Evolutionary conservation across 768 basidiomycete genomes (phyloP), one percentile per base, ranked within the genome.

Genomic region (Mycena vulgaris): DNA sequence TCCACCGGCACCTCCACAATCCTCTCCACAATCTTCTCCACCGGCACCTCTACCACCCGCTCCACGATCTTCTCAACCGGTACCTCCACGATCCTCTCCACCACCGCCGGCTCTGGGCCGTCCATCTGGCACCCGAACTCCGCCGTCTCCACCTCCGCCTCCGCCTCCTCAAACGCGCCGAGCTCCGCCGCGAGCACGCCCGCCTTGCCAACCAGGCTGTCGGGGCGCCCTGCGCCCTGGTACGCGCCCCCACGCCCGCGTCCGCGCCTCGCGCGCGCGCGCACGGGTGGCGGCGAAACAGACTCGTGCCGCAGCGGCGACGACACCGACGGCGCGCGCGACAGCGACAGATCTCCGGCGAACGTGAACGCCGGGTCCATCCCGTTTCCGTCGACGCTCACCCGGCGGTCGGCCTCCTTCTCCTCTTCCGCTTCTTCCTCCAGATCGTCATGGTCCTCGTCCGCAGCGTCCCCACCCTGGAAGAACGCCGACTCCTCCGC

Each of bases 321-420:
- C 9, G 86, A 86, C 16, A 82, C 84, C 11, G 87, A 88, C 0
- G 86, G 83, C 2, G 85, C 80, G 25, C 91, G 90, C 63, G 89
- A 89, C 52, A 95, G 90, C 63, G 89, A 89, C 51, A 95, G 88
- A 17, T 95, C 86, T 68, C 93, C 93, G 25, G 60, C 71, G 19
- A 28, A 73, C 61, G 94, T 94, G 75, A 94, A 96, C 0, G 83
- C 87, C 13, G 95, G 95, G 70, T 96, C 95, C 92, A 96, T 94
- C 49, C 94, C 94, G 64, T 95, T 94, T 5, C 94, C 87, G 48
- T 66, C 68, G 31, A 68, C 66, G 45, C 73, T 71, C 27, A 31
- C n/a, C 31, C 72, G 28, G 1, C 68, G 68, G 28, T 69, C 48
- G 16, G 40, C 17, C 58, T 49, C 42, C 40, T 58, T 21, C 51